Percentiles rank a stretch among this genome's conserved stretches.
phyloP scores from a whole-genome alignment of 345 rosid species.

The Balakata baccata region DNA sequence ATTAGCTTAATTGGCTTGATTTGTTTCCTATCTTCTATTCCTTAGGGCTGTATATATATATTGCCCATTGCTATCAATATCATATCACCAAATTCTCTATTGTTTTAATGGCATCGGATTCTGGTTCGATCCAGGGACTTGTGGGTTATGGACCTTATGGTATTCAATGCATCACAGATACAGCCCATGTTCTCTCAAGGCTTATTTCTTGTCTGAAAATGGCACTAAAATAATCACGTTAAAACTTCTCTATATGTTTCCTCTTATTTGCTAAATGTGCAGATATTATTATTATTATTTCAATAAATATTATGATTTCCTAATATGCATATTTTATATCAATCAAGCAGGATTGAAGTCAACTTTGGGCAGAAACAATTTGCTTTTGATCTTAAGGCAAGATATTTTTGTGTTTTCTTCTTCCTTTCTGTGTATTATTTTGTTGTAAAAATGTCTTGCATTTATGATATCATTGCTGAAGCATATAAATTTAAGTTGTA shows the following conservation, averaged over 20 bases:
- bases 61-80: no score
- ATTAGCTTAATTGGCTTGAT: no score
- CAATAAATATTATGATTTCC: conserved; percentile 4
- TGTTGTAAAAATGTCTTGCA: background rate
- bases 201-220: background rate
- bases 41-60: no score
- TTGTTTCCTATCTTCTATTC: no score
- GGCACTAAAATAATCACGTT: background rate
- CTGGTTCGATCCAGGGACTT: no score
- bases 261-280: background rate
- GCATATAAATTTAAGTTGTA: background rate
- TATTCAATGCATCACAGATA: background rate
- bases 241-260: background rate
- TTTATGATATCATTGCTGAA: background rate
- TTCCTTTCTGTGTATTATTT: background rate
- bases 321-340: conserved; percentile 7
- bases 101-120: no score
- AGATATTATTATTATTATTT: background rate
- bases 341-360: conserved; percentile 68
- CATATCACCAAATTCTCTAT: no score
- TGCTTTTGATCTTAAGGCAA: conserved; percentile 80
- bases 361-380: conserved; percentile 81
- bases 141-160: background rate
- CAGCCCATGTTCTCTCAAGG: background rate
- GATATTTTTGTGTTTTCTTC: conserved; percentile 13